phyloP scores from a whole-genome alignment of 768 basidiomycete species.

The Pulveroboletus sp. region DNA sequence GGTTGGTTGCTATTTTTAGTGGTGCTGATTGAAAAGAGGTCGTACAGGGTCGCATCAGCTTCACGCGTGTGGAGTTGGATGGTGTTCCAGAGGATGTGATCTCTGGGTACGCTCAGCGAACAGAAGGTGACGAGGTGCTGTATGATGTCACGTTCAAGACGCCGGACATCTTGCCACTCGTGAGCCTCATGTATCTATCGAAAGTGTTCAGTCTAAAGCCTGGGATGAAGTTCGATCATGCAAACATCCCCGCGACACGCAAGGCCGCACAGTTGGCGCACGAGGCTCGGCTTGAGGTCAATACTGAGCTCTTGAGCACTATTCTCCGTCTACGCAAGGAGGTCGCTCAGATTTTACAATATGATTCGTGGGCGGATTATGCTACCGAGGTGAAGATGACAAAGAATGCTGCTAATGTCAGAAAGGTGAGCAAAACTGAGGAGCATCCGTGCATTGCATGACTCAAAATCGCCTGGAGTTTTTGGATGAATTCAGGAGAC shows the following conservation, averaged over 20 bases:
- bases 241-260: conserved; percentile 63
- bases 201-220: neutral
- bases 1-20: conserved; percentile 7
- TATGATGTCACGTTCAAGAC: conserved; percentile 78
- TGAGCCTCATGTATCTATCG: conserved; percentile 29
- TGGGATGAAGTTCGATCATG: conserved; percentile 62
- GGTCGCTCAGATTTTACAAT: conserved; percentile 62
- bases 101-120: conserved; percentile 65
- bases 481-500: conserved; percentile 64
- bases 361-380: conserved; percentile 79
- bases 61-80: conserved; percentile 68
- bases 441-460: neutral
- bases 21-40: neutral
- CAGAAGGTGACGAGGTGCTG: conserved; percentile 48
- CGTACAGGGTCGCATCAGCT: conserved; percentile 52
- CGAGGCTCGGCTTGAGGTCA: conserved; percentile 62
- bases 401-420: conserved; percentile 57
- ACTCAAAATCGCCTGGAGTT: conserved; percentile 42
- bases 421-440: conserved; percentile 38
- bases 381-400: conserved; percentile 81
- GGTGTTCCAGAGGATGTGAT: conserved; percentile 78
- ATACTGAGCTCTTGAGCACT: conserved; percentile 64
- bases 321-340: conserved; percentile 64
- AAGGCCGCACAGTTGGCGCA: conserved; percentile 56
- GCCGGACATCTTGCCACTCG: conserved; percentile 74